Conservation (phyloP, 2,329 filamentous ascomycete genomes). For the Fusarium sp. region DNA sequence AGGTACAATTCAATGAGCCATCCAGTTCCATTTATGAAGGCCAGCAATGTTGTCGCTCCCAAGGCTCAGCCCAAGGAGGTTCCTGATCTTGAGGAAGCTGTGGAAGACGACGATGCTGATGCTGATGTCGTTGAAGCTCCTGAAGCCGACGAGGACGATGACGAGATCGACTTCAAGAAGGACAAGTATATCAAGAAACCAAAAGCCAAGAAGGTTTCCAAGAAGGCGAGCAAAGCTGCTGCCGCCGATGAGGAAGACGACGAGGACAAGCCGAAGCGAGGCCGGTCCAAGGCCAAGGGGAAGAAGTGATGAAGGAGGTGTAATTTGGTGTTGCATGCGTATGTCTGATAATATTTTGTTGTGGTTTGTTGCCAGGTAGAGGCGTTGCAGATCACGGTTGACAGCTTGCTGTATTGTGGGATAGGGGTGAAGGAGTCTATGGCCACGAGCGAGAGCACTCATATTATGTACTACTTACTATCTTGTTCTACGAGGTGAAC, state of each 20-base stretch:
- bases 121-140: constrained; percentile 64
- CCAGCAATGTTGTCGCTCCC: constrained; percentile 76
- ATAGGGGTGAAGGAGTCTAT: constrained; percentile 22
- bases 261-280: constrained; percentile 62
- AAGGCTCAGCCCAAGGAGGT: constrained; percentile 78
- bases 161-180: constrained; percentile 80
- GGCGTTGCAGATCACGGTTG: constrained; percentile 2
- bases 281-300: constrained; percentile 54
- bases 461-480: constrained; percentile 9
- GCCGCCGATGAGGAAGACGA: constrained; percentile 55
- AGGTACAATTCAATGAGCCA: constrained; percentile 89
- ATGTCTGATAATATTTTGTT: constrained; percentile 20
- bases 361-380: constrained; percentile 9
- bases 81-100: constrained; percentile 94
- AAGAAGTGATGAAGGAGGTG: constrained; percentile 52
- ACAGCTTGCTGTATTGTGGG: constrained; percentile 14
- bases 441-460: constrained; percentile 11
- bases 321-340: neutral
- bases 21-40: constrained; percentile 96
- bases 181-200: constrained; percentile 97
- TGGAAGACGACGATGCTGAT: constrained; percentile 87
- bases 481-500: constrained; percentile 2
- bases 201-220: constrained; percentile 70
- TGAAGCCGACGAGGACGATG: constrained; percentile 75
- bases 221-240: constrained; percentile 55